A percentile compares a stretch with the other conserved stretches of the same genome.
These are phyloP conservation scores for Sclerotinia spermophila DNA, from an alignment of 2,329 filamentous ascomycete species.

Conservation along the genomic window DNA sequence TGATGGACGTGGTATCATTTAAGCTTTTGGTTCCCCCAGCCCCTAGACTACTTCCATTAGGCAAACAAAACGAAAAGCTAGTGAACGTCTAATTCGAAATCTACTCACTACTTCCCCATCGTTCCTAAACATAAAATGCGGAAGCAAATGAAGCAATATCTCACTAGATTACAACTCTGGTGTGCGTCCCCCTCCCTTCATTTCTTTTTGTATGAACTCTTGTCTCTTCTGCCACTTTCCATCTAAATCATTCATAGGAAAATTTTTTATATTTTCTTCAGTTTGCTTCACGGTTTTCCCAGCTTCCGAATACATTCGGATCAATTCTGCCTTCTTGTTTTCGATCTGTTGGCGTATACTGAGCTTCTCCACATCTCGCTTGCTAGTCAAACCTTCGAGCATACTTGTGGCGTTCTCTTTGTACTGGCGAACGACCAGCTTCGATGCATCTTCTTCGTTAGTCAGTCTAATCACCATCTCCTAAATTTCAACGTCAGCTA, in stretches of 20 bases:
- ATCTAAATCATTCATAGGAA: constrained; percentile 23
- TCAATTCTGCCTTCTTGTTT: constrained; percentile 27
- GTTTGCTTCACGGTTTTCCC: constrained; percentile 21
- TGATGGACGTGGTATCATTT: not conserved
- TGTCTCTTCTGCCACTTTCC: constrained; percentile 32
- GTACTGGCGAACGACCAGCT: constrained; percentile 33
- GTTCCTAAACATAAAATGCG: not conserved
- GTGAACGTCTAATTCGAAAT: not conserved
- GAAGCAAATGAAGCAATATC: not conserved
- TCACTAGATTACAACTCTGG: constrained; percentile 3
- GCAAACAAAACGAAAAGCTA: not conserved
- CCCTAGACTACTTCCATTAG: not conserved
- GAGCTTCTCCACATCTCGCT: constrained; percentile 24
- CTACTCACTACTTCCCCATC: not conserved
- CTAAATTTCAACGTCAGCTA: constrained; percentile 29
- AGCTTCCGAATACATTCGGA: constrained; percentile 26
- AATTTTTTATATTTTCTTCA: constrained; percentile 23
- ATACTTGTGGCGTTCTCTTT: constrained; percentile 31
- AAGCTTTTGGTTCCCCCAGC: not conserved
- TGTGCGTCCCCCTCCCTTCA: constrained; percentile 22
- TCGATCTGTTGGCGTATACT: constrained; percentile 23
- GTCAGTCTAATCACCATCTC: constrained; percentile 33
- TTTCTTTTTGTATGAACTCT: constrained; percentile 26
- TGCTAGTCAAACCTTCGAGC: constrained; percentile 24
- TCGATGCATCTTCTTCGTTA: constrained; percentile 34